Base-by-base conservation (phyloP, 106 monocot species). In the Dendrobium officinale region DNA sequence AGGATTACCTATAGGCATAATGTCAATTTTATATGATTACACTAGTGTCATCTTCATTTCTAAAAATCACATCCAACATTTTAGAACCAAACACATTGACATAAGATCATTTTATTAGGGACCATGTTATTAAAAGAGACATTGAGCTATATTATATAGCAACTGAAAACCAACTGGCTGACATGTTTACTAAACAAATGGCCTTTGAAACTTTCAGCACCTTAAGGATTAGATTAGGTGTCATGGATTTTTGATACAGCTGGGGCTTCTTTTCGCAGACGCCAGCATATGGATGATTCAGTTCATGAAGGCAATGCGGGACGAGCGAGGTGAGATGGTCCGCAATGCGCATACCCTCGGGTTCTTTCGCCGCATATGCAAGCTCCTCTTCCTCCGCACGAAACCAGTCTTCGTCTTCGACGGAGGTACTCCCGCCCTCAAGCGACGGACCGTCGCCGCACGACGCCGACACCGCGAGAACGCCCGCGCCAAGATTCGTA, bases 211-310 rank as follows among this genome's bases (percentile, higher is more conserved):
- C 31, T 31, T 31, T 31, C 1, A 31, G 31, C 31, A 31, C 31
- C 1, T 31, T 31, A 31, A 31, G 31, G 31, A 31, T 31, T 1
- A 31, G 31, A 31, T 31, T 31, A 31, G 31, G 31, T 31, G 31
- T 31, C 31, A 31, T 31, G 26, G 26, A n/a, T 44, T 20, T 59
- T 67, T 24, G 17, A 24, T 51, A 13, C 76, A 74, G 15, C 19
- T 22, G 4, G 0, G 10, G 10, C 18, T 72, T 11, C 6, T 68
- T 44, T 43, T 27, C 26, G 18, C 82, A 91, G 98, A 99, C 75
- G 99, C 99, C 74, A 99, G 99, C 86, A 99, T 99, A 81, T 99
- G 99, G 99, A 91, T 99, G 85, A 88, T 99, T 48, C 99, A 99
- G 83, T 99, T 99, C 95, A 91, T 95, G 90, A 95, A 93, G 86